A percentile compares a stretch with the other conserved stretches of the same genome.
These are phyloP conservation scores for Cercospora nicotianae DNA, from an alignment of 2,329 filamentous ascomycete genomes.

Conservation along the genomic window DNA sequence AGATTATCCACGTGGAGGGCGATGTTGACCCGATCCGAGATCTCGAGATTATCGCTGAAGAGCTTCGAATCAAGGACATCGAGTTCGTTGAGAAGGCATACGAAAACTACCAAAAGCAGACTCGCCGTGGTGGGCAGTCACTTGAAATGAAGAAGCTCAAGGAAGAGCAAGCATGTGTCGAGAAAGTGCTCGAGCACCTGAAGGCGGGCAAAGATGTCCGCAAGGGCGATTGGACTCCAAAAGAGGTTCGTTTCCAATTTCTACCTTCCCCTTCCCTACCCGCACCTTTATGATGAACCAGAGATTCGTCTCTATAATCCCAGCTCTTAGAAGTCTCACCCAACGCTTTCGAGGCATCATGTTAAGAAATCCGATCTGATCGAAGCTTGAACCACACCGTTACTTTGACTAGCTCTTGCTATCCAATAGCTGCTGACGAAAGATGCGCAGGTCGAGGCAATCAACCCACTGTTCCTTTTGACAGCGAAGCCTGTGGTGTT, in stretches of 20 bases:
- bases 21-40: slow-evolving; percentile 95
- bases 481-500: slow-evolving; percentile 97
- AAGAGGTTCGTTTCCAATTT: slow-evolving; percentile 73
- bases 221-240: slow-evolving; percentile 83
- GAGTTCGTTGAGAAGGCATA: slow-evolving; percentile 97
- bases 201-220: slow-evolving; percentile 90
- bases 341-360: slow-evolving; percentile 73
- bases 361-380: slow-evolving; percentile 71
- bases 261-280: slow-evolving; percentile 1
- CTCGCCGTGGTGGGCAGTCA: slow-evolving; percentile 86
- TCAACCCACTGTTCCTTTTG: slow-evolving; percentile 93
- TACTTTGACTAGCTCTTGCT: not conserved
- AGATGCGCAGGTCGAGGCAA: slow-evolving; percentile 76
- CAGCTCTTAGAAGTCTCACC: slow-evolving; percentile 98
- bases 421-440: slow-evolving; percentile 5
- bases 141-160: slow-evolving; percentile 97
- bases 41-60: slow-evolving; percentile 93
- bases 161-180: slow-evolving; percentile 89
- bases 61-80: slow-evolving; percentile 96
- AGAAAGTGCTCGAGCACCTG: slow-evolving; percentile 81
- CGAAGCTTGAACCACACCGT: slow-evolving; percentile 8
- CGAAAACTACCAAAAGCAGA: slow-evolving; percentile 91
- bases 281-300: slow-evolving; percentile 89
- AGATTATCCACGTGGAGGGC: slow-evolving; percentile 99
- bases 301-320: slow-evolving; percentile 97